These are phyloP conservation scores for Erucastrum elatum DNA, from an alignment of 345 rosid genomes.

Conservation along the genomic window DNA sequence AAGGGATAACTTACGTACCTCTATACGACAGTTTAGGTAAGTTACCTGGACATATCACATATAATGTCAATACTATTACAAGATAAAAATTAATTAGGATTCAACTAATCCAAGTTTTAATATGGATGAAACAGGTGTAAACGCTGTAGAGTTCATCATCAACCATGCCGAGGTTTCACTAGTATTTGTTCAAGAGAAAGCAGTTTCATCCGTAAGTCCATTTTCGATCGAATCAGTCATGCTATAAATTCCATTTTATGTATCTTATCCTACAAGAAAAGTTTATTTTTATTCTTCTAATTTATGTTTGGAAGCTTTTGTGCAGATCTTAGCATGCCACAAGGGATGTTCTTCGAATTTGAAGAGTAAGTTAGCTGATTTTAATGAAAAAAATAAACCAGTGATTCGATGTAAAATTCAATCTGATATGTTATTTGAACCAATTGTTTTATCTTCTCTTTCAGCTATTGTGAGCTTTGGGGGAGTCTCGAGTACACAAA, in stretches of 20 bases:
- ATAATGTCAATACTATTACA: slow-evolving; percentile 45
- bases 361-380: slow-evolving; percentile 54
- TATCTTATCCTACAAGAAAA: slow-evolving; percentile 26
- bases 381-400: not conserved
- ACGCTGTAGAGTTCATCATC: slow-evolving; percentile 89
- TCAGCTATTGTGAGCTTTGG: slow-evolving; percentile 83
- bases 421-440: not conserved
- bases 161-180: slow-evolving; percentile 91
- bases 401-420: not conserved
- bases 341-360: slow-evolving; percentile 59
- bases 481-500: slow-evolving; percentile 53
- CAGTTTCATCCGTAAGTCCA: slow-evolving; percentile 66
- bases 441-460: not conserved
- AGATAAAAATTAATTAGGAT: not conserved
- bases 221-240: not conserved
- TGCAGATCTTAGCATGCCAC: slow-evolving; percentile 76
- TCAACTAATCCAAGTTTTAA: not conserved
- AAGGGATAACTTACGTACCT: slow-evolving; percentile 75
- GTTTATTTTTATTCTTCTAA: not conserved
- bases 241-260: not conserved
- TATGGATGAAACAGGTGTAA: slow-evolving; percentile 56
- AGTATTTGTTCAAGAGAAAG: slow-evolving; percentile 76
- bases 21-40: slow-evolving; percentile 86
- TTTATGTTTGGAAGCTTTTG: slow-evolving; percentile 2
- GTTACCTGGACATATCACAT: slow-evolving; percentile 43